These are phyloP conservation scores for Fomitopsis palustris DNA, from an alignment of 1,284 basidiomycete species.

Conservation along the genomic window DNA sequence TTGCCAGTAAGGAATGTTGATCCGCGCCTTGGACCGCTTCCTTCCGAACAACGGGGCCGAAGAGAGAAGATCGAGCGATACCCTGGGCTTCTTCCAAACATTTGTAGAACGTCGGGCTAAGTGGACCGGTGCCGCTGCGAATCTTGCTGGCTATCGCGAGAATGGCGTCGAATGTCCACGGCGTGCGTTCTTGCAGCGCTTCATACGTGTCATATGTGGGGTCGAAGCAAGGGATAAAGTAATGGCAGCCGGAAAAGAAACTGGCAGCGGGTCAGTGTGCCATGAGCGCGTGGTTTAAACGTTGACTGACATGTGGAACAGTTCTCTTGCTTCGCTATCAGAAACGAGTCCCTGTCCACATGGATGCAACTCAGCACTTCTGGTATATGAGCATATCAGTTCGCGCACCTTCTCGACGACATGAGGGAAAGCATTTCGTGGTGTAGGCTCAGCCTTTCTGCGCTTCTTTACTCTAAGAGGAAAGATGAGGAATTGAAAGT, in stretches of 20 bases:
- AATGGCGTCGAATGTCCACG: conserved; percentile 91
- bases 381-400: background rate
- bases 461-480: conserved; percentile 76
- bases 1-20: conserved; percentile 9
- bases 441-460: conserved; percentile 83
- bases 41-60: conserved; percentile 88
- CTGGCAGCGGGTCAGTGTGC: conserved; percentile 41
- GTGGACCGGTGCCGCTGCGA: conserved; percentile 82
- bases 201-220: conserved; percentile 89
- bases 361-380: conserved; percentile 4
- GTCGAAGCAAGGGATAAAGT: conserved; percentile 93
- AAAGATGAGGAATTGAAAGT: background rate
- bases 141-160: conserved; percentile 90
- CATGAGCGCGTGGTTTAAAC: background rate
- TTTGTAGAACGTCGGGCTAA: conserved; percentile 83
- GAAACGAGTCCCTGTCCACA: conserved; percentile 63
- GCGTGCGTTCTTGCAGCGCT: conserved; percentile 82
- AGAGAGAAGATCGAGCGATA: conserved; percentile 88
- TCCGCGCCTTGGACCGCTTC: conserved; percentile 85
- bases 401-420: conserved; percentile 71
- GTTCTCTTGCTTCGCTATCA: conserved; percentile 74
- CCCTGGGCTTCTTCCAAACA: conserved; percentile 93
- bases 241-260: conserved; percentile 93
- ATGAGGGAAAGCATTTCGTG: conserved; percentile 80
- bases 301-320: conserved; percentile 72